phyloP scores from a whole-genome alignment of 495 filamentous ascomycete genomes.

The Trichoderma reesei region DNA sequence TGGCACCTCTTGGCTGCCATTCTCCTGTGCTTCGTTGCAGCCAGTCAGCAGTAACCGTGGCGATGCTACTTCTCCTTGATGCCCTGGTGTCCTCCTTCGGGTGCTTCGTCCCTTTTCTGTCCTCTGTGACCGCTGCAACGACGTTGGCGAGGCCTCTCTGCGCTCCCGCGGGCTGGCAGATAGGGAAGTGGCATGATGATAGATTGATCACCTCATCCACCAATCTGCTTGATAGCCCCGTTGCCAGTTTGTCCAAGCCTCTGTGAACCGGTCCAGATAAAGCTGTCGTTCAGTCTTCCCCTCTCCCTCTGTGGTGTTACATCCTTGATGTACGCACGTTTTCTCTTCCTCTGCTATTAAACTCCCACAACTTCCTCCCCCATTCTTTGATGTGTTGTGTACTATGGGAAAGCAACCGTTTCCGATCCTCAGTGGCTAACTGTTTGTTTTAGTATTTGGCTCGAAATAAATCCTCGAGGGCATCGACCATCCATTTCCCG shows the following conservation, averaged over 20 bases:
- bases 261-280: not conserved
- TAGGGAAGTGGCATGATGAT: not conserved
- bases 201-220: not conserved
- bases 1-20: slow-evolving; percentile 1
- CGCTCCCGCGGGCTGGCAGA: not conserved
- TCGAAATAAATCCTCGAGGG: not conserved
- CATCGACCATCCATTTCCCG: not conserved
- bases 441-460: not conserved
- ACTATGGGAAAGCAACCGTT: not conserved
- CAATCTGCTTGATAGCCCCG: not conserved
- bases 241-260: not conserved
- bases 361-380: not conserved
- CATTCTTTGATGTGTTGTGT: not conserved
- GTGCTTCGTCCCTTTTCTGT: slow-evolving; percentile 4
- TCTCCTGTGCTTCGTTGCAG: slow-evolving; percentile 4
- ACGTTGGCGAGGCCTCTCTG: not conserved
- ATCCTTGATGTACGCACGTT: not conserved
- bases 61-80: not conserved
- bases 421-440: not conserved
- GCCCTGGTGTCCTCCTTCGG: slow-evolving; percentile 5
- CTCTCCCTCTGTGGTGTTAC: not conserved
- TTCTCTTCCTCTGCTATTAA: not conserved
- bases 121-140: not conserved
- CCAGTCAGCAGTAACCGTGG: slow-evolving; percentile 6
- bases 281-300: not conserved